These are phyloP conservation scores for Somion occarium DNA, from an alignment of 1,284 basidiomycete genomes.

Conservation along the genomic window DNA sequence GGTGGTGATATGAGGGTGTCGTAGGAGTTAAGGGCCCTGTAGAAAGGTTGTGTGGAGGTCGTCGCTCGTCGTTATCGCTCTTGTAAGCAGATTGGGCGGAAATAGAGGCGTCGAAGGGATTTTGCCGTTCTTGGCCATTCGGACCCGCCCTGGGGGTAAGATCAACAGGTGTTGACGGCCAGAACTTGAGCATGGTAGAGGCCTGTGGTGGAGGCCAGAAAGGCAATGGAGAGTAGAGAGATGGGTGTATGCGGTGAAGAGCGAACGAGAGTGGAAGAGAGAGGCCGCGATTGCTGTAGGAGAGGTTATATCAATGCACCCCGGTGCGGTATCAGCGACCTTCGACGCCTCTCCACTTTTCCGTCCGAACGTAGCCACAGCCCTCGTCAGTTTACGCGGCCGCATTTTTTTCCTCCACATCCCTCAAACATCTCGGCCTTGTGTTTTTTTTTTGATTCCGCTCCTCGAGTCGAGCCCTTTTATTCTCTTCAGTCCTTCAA, in stretches of 20 bases:
- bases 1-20: slow-evolving; percentile 32
- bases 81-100: slow-evolving; percentile 24
- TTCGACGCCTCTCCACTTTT: neutral
- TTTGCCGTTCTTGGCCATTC: slow-evolving; percentile 47
- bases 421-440: no score
- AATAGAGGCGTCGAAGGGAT: slow-evolving; percentile 62
- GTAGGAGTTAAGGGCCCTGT: slow-evolving; percentile 12
- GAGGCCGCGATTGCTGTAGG: no score
- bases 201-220: slow-evolving; percentile 14
- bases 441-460: no score
- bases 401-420: slow-evolving; percentile 2
- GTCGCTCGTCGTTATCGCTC: slow-evolving; percentile 16
- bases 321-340: neutral
- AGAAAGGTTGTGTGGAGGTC: slow-evolving; percentile 1
- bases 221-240: slow-evolving; percentile 9
- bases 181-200: slow-evolving; percentile 59
- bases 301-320: neutral
- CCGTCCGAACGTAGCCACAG: neutral
- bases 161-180: slow-evolving; percentile 63
- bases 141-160: slow-evolving; percentile 63
- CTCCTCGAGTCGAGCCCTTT: no score
- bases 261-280: neutral
- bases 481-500: neutral
- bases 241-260: slow-evolving; percentile 2
- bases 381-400: neutral